Conservation (phyloP, 306 rosid genomes). For the Albizia julibrissin region DNA sequence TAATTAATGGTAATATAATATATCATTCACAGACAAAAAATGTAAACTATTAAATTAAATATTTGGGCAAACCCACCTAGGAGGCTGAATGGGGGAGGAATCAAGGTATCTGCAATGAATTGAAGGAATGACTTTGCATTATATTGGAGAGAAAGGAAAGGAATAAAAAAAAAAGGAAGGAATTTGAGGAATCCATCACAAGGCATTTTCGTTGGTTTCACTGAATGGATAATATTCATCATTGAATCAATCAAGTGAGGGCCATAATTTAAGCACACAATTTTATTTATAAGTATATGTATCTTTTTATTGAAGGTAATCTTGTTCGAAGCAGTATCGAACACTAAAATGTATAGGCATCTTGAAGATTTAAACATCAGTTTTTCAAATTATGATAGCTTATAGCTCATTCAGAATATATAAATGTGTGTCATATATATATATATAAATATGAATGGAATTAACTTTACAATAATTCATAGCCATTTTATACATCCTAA, state of each 20-base stretch:
- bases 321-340: rapidly evolving
- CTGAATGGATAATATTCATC: neutral
- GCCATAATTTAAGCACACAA: neutral
- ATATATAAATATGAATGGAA: too few relatives aligned
- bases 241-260: neutral
- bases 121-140: neutral
- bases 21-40: neutral
- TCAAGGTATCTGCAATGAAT: neutral
- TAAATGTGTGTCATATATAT: too few relatives aligned
- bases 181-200: neutral
- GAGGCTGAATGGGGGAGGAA: neutral
- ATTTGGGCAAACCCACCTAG: neutral
- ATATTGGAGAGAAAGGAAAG: neutral
- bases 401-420: too few relatives aligned
- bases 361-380: rapidly evolving
- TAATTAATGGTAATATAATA: neutral
- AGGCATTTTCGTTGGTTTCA: neutral
- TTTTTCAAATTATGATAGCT: too few relatives aligned
- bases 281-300: too few relatives aligned
- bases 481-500: too few relatives aligned
- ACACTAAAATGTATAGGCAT: too few relatives aligned
- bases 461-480: too few relatives aligned
- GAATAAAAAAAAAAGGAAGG: neutral
- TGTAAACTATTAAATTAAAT: neutral
- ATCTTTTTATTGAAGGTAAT: too few relatives aligned